phyloP scores from a whole-genome alignment of 2,329 filamentous ascomycete species.

The Bipolaris victoriae region DNA sequence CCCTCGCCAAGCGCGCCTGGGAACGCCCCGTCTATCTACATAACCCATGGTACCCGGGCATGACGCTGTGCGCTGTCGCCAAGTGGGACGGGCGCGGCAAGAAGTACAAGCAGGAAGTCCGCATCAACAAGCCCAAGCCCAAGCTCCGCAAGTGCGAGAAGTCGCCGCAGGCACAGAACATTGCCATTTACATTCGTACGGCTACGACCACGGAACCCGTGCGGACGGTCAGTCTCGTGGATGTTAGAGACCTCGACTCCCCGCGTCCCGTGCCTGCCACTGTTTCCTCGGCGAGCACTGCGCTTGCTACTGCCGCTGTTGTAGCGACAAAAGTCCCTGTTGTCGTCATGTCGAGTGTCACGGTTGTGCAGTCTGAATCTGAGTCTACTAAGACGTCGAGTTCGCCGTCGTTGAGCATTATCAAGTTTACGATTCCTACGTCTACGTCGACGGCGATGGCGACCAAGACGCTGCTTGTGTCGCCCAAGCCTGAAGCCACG shows the following conservation, averaged over 20 bases:
- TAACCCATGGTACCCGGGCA: slow-evolving; percentile 18
- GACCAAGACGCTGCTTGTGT: too few species aligned
- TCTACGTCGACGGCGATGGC: too few species aligned
- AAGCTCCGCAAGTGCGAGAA: slow-evolving; percentile 5
- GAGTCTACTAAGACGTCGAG: too few species aligned
- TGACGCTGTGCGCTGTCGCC: slow-evolving; percentile 23
- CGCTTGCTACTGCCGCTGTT: too few species aligned
- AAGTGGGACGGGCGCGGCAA: slow-evolving; percentile 34
- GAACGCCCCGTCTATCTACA: slow-evolving; percentile 24
- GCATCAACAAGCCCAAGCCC: slow-evolving; percentile 17
- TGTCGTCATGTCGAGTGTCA: too few species aligned
- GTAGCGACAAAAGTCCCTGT: too few species aligned
- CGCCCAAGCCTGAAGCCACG: too few species aligned
- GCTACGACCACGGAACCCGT: background rate
- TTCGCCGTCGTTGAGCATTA: too few species aligned
- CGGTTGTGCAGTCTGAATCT: too few species aligned
- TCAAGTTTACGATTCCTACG: too few species aligned
- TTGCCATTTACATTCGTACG: background rate
- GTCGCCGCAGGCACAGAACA: background rate
- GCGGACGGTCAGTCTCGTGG: background rate
- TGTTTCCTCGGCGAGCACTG: too few species aligned
- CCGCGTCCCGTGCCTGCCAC: too few species aligned
- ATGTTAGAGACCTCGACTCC: background rate
- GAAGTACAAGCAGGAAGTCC: slow-evolving; percentile 14
- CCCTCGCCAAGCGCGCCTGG: slow-evolving; percentile 25